phyloP scores from a whole-genome alignment of 2,329 filamentous ascomycete genomes.

The Nectriaceae sp. region DNA sequence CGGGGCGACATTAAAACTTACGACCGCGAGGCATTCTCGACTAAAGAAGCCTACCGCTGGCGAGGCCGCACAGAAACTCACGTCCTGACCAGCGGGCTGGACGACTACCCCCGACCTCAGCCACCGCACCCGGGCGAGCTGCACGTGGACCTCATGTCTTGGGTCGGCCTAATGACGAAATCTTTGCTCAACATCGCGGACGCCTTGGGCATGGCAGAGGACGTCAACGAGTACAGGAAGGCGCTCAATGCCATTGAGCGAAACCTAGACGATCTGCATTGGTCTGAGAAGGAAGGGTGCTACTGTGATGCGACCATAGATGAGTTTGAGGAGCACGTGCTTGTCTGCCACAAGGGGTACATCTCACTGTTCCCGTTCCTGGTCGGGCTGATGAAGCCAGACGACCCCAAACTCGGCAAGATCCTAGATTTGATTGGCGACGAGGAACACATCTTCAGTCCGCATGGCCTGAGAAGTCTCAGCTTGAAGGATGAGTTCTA shows the following conservation, averaged over 20 bases:
- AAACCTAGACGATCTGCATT: conserved; percentile 93
- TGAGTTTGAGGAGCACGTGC: conserved; percentile 84
- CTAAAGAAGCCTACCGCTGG: conserved; percentile 95
- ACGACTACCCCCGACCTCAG: conserved; percentile 93
- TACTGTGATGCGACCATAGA: conserved; percentile 97
- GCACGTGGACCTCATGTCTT: conserved; percentile 90
- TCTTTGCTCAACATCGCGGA: conserved; percentile 80
- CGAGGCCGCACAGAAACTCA: conserved; percentile 84
- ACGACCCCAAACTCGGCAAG: conserved; percentile 73
- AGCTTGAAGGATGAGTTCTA: conserved; percentile 83
- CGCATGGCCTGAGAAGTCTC: conserved; percentile 84
- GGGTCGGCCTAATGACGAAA: conserved; percentile 95
- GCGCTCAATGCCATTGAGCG: conserved; percentile 75
- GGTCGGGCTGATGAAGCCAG: conserved; percentile 73
- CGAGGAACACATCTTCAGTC: conserved; percentile 85
- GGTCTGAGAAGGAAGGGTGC: conserved; percentile 76
- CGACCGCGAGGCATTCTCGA: conserved; percentile 83
- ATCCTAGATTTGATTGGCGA: conserved; percentile 78
- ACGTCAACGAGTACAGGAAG: conserved; percentile 70
- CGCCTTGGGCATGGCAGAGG: conserved; percentile 74
- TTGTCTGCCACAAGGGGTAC: conserved; percentile 97
- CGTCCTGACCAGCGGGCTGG: conserved; percentile 88
- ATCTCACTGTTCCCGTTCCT: conserved; percentile 92
- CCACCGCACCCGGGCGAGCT: conserved; percentile 95
- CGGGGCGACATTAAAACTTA: conserved; percentile 87